Base-by-base conservation (phyloP, 2,329 filamentous ascomycete genomes). In the Cercospora beticola region DNA sequence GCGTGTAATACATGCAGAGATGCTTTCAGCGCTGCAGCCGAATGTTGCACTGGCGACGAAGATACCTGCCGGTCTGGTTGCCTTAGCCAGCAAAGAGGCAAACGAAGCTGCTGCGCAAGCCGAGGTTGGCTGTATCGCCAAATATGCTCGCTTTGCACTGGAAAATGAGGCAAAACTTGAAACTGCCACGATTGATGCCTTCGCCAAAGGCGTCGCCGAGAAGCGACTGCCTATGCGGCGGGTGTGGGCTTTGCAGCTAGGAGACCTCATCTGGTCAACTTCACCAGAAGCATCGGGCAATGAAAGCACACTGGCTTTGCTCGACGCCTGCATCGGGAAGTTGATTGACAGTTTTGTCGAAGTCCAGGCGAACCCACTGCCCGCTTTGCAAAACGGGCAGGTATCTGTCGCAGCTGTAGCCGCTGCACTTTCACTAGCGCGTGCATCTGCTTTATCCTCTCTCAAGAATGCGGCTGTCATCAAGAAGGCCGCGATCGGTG, bases 71-170 rank as follows among this genome's bases (percentile, higher is more conserved):
- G 88, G 87, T 6, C 84, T 98, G 68, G 87, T 90, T 6, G 81
- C 88, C 18, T 83, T 93, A 14, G 89, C 91, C 18, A 82, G 86
- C 6, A 97, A 97, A 76, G 95, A 99, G 81, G 89, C 93, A 7
- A 98, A 96, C 74, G 95, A 99, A 79, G 82, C 86, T 40, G 94
- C 94, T 52, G 83, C 97, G 28, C 85, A 87, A 52, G 89, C 92
- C 9, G 93, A 97, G 79, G 88, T 93, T 6, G 85, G 85, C 36
- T 87, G 92, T 4, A 84, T 98, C 65, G 86, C 88, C 64, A 86
- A 86, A 68, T 90, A 92, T 74, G 81, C 90, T 36, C 81, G 82
- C 10, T 87, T 86, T 75, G 83, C 91, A 43, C 77, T 97, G 16
- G 80, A 85, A n/a, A 83, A 87, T 30, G 86, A 84, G 26, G 79